Evolutionary conservation across 116 monocot species (phyloP).

Genomic region (Dioscorea cayenensis): DNA sequence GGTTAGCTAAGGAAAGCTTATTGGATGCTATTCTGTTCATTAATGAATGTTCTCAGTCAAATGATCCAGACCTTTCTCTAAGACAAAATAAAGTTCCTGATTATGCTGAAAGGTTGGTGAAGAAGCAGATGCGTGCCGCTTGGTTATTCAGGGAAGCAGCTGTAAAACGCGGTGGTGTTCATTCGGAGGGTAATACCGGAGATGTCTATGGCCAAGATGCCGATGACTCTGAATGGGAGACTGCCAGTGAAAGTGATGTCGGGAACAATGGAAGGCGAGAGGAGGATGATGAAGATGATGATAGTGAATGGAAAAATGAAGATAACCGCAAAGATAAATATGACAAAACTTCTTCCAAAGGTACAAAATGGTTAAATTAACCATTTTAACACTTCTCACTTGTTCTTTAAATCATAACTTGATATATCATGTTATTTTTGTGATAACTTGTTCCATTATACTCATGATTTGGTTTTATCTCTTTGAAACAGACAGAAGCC

Average conservation of each 20-base stretch:
- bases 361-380: constrained; percentile 4
- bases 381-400: no score
- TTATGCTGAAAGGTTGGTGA: constrained; percentile 90
- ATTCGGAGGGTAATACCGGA: constrained; percentile 50
- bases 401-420: no score
- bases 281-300: constrained; percentile 31
- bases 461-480: no score
- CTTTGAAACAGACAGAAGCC: no score
- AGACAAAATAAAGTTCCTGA: constrained; percentile 93
- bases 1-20: constrained; percentile 84
- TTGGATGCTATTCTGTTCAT: constrained; percentile 91
- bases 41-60: constrained; percentile 79
- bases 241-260: constrained; percentile 89
- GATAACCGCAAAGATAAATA: constrained; percentile 18
- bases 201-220: constrained; percentile 61
- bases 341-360: constrained; percentile 31
- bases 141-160: constrained; percentile 99
- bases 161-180: constrained; percentile 77
- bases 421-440: no score
- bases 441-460: no score
- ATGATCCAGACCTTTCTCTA: constrained; percentile 69
- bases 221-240: constrained; percentile 99
- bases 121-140: constrained; percentile 93
- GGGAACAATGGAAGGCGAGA: constrained; percentile 49
- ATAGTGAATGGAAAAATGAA: constrained; percentile 37